Base-by-base conservation (phyloP, 352 stramenopile species). In the Phytophthora cactorum region DNA sequence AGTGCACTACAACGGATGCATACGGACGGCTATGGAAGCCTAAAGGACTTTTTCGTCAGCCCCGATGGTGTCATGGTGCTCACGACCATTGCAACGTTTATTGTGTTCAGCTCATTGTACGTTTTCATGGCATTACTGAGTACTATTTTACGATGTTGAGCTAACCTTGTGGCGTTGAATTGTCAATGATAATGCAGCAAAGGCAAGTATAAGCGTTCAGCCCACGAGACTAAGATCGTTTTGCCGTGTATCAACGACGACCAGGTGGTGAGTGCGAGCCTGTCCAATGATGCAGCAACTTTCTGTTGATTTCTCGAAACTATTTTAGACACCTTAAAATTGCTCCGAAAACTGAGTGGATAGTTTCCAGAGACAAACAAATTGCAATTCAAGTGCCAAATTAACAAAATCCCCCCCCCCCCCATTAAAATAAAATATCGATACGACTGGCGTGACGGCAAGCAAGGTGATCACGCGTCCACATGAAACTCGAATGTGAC, bases 91-190 rank as follows among this genome's bases (percentile, higher is more conserved):
- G 5, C 77, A 28, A 88, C 80, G 25, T 72, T 82, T 34, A 25
- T 83, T 17, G 25, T 78, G 5, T 88, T 92, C 63, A 82, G 70
- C 63, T 82, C 81, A 52, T 89, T 75, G 75, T 89, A 78, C 28
- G 82, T 82, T 36, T 9, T 47, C 6, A 11, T 49, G 1, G 2
- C 7, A 11, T 27, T 28, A 1, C 17, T 22, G 17, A 22, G 17
- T 22, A 22, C 17, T 4, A 1, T 2, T 38, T 38, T 8, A 12
- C 2, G 32, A 11, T 38, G 32, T 8, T 38, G 8, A 11, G 3
- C 32, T 38, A 38, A 38, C 32, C 5, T 11, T 38, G 32, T 11
- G 32, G 32, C 2, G 8, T 38, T 11, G 17, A 22, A 22, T 22
- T 22, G 17, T 38, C 1, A 43, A 43, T 43, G 36, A 43, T 43